Conservation (phyloP, 2,329 filamentous ascomycete genomes). For the Pyrenophora seminiperda region DNA sequence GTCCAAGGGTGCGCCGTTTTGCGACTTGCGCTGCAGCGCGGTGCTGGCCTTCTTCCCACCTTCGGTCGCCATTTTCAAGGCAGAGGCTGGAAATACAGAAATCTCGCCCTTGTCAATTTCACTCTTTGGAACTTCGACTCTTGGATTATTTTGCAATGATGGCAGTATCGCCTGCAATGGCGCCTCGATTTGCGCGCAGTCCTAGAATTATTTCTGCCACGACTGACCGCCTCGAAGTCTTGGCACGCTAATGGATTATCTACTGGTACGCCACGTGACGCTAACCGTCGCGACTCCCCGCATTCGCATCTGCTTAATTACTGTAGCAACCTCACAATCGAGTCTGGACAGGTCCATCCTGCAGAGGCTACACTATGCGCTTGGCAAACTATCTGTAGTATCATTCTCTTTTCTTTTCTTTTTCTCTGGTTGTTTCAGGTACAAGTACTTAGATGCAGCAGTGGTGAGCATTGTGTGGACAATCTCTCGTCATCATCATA, state of each 20-base stretch:
- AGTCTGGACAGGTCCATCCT: too few relatives aligned
- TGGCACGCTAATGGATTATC: slow-evolving; percentile 9
- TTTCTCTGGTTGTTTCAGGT: too few relatives aligned
- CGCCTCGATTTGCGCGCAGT: not conserved
- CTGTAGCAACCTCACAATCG: too few relatives aligned
- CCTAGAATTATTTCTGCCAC: slow-evolving; percentile 23
- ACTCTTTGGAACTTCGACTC: not conserved
- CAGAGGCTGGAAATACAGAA: not conserved
- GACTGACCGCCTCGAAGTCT: slow-evolving; percentile 15
- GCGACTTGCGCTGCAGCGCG: slow-evolving; percentile 30
- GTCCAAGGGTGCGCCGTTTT: slow-evolving; percentile 24
- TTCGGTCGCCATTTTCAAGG: slow-evolving; percentile 30
- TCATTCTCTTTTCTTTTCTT: too few relatives aligned
- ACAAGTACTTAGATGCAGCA: too few relatives aligned
- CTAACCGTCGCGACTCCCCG: too few relatives aligned
- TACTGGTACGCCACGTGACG: too few relatives aligned
- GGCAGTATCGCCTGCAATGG: not conserved
- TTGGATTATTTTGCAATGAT: not conserved
- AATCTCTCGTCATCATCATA: too few relatives aligned
- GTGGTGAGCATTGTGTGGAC: too few relatives aligned
- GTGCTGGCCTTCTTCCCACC: slow-evolving; percentile 21
- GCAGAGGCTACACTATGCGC: too few relatives aligned
- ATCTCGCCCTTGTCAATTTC: not conserved
- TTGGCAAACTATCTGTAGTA: too few relatives aligned
- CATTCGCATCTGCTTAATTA: too few relatives aligned